A percentile compares a stretch with the other conserved stretches of the same genome.
These are phyloP conservation scores for Fraxinus sp. DNA, from an alignment of 305 asterid genomes.

Conservation along the genomic window DNA sequence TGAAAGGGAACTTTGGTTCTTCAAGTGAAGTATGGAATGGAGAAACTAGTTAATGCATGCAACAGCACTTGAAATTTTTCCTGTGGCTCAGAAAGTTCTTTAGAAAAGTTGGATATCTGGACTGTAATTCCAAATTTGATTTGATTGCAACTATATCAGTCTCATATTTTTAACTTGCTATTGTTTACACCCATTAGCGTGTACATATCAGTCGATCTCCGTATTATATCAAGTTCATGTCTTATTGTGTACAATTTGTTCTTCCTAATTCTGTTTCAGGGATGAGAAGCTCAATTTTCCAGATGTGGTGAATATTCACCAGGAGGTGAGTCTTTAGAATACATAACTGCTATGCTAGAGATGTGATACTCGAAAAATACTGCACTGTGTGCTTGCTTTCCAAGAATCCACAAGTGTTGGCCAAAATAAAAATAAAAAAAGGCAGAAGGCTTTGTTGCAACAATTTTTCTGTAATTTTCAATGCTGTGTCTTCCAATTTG, in stretches of 20 bases:
- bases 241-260: constrained; percentile 9
- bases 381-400: background rate
- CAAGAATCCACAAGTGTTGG: background rate
- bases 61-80: background rate
- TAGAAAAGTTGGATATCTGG: background rate
- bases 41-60: background rate
- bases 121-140: background rate
- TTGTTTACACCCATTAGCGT: background rate
- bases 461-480: background rate
- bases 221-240: background rate
- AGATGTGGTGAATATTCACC: constrained; percentile 52
- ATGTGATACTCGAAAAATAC: background rate
- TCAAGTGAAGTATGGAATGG: background rate
- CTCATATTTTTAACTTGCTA: background rate
- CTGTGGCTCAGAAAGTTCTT: background rate
- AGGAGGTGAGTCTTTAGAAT: constrained; percentile 51
- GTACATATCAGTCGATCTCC: background rate
- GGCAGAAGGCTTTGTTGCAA: background rate
- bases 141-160: background rate
- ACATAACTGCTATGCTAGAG: background rate
- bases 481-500: background rate
- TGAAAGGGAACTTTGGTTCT: background rate
- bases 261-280: constrained; percentile 40
- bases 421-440: background rate
- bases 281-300: constrained; percentile 74